phyloP scores from a whole-genome alignment of 116 monocot species.

The Dioscorea cayenensis region DNA sequence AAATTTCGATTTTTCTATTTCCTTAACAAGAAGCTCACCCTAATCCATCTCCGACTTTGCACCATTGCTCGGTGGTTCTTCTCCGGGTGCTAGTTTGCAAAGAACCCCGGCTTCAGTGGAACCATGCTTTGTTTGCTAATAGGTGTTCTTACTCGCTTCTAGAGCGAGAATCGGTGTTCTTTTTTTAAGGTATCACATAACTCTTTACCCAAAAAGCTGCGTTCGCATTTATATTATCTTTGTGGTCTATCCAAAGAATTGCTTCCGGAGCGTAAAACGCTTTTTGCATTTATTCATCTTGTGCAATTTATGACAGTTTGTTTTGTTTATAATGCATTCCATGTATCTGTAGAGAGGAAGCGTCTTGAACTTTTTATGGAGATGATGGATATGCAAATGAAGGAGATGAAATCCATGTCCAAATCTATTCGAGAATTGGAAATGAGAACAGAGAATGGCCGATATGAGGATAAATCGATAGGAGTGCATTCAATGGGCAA shows the following conservation, averaged over 20 bases:
- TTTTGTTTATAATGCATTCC: not conserved
- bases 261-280: no score
- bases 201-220: not conserved
- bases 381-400: conserved; percentile 73
- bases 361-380: conserved; percentile 68
- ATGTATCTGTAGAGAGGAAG: conserved; percentile 44
- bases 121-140: conserved; percentile 56
- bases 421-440: no score
- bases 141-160: conserved; percentile 66
- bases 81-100: conserved; percentile 17
- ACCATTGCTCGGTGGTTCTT: conserved; percentile 14
- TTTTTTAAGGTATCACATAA: conserved; percentile 60
- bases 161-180: conserved; percentile 72
- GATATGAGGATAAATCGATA: no score
- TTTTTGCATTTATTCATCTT: not conserved
- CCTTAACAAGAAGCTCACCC: conserved; percentile 18
- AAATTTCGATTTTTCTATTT: conserved; percentile 3
- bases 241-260: not conserved
- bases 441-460: no score
- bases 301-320: not conserved
- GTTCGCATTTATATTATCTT: not conserved
- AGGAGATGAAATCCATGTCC: no score
- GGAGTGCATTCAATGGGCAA: no score
- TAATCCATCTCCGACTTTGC: conserved; percentile 30
- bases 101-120: conserved; percentile 55